A percentile compares a stretch with the other conserved stretches of the same genome.
These are phyloP conservation scores for Backusella morwellensis DNA, from an alignment of 192 early-diverging fungal species.

Conservation along the genomic window DNA sequence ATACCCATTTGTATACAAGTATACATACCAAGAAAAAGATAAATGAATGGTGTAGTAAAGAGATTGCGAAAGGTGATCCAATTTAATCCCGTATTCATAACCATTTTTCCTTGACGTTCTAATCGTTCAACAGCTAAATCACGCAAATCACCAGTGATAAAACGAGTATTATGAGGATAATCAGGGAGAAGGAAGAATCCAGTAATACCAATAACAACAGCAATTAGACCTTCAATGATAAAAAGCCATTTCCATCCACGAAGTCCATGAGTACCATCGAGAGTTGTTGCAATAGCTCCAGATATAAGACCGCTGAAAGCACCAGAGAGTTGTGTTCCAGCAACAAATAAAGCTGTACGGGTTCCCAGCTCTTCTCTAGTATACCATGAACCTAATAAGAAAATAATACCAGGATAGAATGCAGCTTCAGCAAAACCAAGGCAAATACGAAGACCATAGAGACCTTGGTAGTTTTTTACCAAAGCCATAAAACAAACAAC, in stretches of 20 bases:
- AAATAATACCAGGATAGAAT: slow-evolving; percentile 29
- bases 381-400: slow-evolving; percentile 38
- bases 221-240: slow-evolving; percentile 56
- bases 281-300: slow-evolving; percentile 10
- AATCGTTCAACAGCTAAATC: slow-evolving; percentile 21
- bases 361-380: slow-evolving; percentile 35
- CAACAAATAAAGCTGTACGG: slow-evolving; percentile 36
- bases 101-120: slow-evolving; percentile 17
- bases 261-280: slow-evolving; percentile 51
- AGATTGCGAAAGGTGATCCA: slow-evolving; percentile 24
- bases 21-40: slow-evolving; percentile 13
- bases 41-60: slow-evolving; percentile 19
- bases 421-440: slow-evolving; percentile 36
- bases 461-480: slow-evolving; percentile 20
- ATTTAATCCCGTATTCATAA: slow-evolving; percentile 10
- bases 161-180: slow-evolving; percentile 52
- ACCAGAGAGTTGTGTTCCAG: slow-evolving; percentile 24
- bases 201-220: slow-evolving; percentile 40
- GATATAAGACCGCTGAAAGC: slow-evolving; percentile 29
- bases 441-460: slow-evolving; percentile 35
- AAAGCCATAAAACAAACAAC: slow-evolving; percentile 30
- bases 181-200: slow-evolving; percentile 49
- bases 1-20: slow-evolving; percentile 26
- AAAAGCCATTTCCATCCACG: slow-evolving; percentile 51
- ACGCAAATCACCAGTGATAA: slow-evolving; percentile 45